Evolutionary conservation across 2,329 filamentous ascomycete genomes (phyloP), one percentile per base, ranked within the genome.

Genomic region (Phoma sp.): DNA sequence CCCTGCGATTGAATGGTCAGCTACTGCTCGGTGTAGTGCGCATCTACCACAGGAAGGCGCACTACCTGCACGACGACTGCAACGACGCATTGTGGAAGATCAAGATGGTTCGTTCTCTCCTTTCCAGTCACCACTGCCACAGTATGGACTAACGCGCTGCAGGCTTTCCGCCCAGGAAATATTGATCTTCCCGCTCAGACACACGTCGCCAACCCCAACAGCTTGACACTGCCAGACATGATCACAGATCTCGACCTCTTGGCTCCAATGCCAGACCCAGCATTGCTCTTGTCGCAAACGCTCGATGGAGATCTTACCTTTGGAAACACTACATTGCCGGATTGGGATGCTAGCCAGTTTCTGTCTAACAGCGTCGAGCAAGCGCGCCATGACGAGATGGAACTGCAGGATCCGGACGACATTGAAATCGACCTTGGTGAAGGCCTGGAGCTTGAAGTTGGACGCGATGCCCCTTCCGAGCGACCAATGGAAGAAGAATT

Each of bases 71-170:
- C 40, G 95, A 99, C 71, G 95, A 99, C 74, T 99, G 95, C 78
- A 97, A 96, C 69, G 95, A 99, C 77, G 93, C 93, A 32, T 81
- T 99, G 62, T 88, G 96, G 83, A 98, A 97, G 80, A 97, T 99
- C 69, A 97, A 98, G 74, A 96, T 98, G 92, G 93, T 97, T 78
- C 33, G 62, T 46, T 12, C 3, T 7, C 4, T 18, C 34, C 3
- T 9, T 5, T 29, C 1, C 9, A 2, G 9, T n/a, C 5, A 2
- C 17, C 17, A 12, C 17, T 9, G 4, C 17, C 17, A 12, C 39
- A 36, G 21, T 28, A n/a, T n/a, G n/a, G 23, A 29, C 62, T 73
- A 42, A 72, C 54, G 42, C 47, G 7, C 59, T 48, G 17, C 26
- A 53, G 93, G 93, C 95, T 34, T 99, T 98, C 79, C 90, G 93